Conservation (phyloP, 225 moss, liverwort and hornwort genomes). For the Antitrichia curtipendula region DNA sequence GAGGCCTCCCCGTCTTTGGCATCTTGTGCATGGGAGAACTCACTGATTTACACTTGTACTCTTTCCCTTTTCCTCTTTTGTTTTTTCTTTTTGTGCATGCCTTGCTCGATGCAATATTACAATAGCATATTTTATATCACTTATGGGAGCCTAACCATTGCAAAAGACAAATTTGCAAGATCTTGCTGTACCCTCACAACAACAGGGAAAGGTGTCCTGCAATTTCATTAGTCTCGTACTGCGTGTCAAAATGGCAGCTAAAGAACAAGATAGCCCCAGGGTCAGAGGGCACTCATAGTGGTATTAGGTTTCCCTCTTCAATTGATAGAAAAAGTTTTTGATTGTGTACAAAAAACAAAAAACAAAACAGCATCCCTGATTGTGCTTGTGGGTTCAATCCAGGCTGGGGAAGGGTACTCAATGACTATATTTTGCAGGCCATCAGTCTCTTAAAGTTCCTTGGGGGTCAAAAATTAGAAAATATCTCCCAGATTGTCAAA, state of each 20-base stretch:
- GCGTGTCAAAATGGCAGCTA: neutral
- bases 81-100: neutral
- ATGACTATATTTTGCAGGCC: neutral
- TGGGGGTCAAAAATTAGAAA: neutral
- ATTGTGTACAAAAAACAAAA: too few species aligned
- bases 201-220: neutral
- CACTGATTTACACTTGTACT: neutral
- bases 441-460: neutral
- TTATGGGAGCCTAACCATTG: neutral
- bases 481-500: fast-evolving
- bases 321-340: too few species aligned
- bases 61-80: neutral
- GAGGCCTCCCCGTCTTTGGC: neutral
- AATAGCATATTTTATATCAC: neutral
- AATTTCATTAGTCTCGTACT: neutral
- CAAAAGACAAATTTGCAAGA: neutral
- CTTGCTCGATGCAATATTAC: too few species aligned
- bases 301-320: neutral
- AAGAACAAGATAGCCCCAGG: neutral
- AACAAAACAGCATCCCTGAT: neutral
- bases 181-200: neutral
- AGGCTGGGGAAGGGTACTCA: neutral
- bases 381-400: neutral
- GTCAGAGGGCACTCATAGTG: neutral
- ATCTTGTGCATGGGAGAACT: neutral